Base-by-base conservation (phyloP, 441 rosid genomes). In the Brassica balearica region DNA sequence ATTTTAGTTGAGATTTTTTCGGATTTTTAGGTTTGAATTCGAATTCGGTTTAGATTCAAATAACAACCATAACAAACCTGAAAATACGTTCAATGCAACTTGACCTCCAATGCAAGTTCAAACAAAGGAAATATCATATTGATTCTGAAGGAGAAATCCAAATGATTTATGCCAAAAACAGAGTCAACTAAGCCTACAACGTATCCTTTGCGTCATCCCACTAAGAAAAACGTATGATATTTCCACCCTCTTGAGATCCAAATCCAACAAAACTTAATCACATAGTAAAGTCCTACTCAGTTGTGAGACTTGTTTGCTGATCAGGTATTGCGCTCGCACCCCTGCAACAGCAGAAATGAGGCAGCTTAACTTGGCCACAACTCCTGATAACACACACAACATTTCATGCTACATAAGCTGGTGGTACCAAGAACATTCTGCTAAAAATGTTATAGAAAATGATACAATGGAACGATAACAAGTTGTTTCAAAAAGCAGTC, bases 261-360 rank as follows among this genome's bases (percentile, higher is more conserved):
- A 68, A 36, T 22, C 6, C 7, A 22, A 12, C 25, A 71, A 70
- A n/a, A 27, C 22, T 27, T 14, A 14, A 1, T 71, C 71, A 53
- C 34, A 46, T 8, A 0, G 17, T 10, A 68, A 68, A 46, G 25
- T 68, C 0, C 2, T 11, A 12, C 14, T n/a, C n/a, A n/a, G n/a
- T n/a, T 67, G 29, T 46, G 20, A 12, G 48, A 66, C 63, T 41
- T 74, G 53, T 56, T 46, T 65, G 84, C 61, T 80, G 86, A 27
- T 82, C 81, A 3, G 66, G 58, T 29, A 46, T 66, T 70, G 70
- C 86, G 23, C 82, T 72, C 22, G 80, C 88, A 67, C 93, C 90
- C 53, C 92, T 89, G 90, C 90, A 93, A 76, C 90, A 93, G 83
- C 77, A 88, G 72, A 88, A 91, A 83, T 86, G 98, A 0, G 91